These are phyloP conservation scores for Passalora sequoiae DNA, from an alignment of 2,329 filamentous ascomycete species.

Conservation along the genomic window DNA sequence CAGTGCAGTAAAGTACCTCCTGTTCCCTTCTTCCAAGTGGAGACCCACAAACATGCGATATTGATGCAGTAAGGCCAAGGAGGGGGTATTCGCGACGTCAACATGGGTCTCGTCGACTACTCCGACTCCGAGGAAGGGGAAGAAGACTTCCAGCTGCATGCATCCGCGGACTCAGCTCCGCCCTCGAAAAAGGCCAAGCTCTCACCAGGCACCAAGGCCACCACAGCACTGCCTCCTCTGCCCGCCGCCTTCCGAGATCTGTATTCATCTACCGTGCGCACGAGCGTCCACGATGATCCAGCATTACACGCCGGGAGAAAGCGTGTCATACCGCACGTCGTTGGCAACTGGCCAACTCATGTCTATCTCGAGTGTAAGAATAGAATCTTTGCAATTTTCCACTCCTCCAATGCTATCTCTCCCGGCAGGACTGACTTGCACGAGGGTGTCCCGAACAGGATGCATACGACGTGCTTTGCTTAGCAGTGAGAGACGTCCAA, in stretches of 20 bases:
- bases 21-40: too few relatives aligned
- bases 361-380: slow-evolving; percentile 84
- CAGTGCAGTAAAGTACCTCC: too few relatives aligned
- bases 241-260: slow-evolving; percentile 80
- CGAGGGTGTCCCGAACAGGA: slow-evolving; percentile 52
- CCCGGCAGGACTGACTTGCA: slow-evolving; percentile 17
- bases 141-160: too few relatives aligned
- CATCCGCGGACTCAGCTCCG: slow-evolving; percentile 9
- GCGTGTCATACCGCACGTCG: slow-evolving; percentile 74
- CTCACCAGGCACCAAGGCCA: background rate
- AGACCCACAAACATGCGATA: too few relatives aligned
- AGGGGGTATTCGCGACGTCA: slow-evolving; percentile 1
- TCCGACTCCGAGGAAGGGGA: slow-evolving; percentile 49
- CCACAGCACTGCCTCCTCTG: slow-evolving; percentile 50
- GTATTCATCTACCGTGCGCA: slow-evolving; percentile 75
- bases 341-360: slow-evolving; percentile 89
- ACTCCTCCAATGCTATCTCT: background rate
- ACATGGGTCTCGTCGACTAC: slow-evolving; percentile 64
- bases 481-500: slow-evolving; percentile 37
- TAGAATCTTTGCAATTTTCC: slow-evolving; percentile 1
- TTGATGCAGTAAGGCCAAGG: too few relatives aligned
- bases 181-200: slow-evolving; percentile 24
- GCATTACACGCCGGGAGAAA: slow-evolving; percentile 78
- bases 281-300: slow-evolving; percentile 76
- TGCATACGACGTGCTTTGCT: slow-evolving; percentile 40